Conservation (phyloP, 345 rosid species). For the Schrenkiella parvula region DNA sequence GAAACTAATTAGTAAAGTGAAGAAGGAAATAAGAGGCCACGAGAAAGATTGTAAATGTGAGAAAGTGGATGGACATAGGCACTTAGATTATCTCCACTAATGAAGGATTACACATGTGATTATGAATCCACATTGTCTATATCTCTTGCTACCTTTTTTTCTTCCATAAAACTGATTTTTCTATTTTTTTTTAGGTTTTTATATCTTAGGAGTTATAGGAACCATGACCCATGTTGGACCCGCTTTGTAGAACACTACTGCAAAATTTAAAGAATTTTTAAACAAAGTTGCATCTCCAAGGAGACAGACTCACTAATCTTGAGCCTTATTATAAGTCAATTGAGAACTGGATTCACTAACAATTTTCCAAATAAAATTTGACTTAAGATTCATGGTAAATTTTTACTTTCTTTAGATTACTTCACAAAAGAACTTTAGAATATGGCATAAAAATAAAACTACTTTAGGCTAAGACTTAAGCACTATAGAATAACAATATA, state of each 20-base stretch:
- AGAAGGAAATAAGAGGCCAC: background rate
- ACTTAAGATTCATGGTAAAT: slow-evolving; percentile 4
- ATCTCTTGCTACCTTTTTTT: slow-evolving; percentile 10
- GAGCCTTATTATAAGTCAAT: background rate
- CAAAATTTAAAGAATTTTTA: background rate
- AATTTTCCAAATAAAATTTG: background rate
- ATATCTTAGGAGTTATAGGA: background rate
- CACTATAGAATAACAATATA: background rate
- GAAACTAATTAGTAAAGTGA: background rate
- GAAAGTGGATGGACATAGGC: slow-evolving; percentile 37
- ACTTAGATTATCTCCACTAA: slow-evolving; percentile 58
- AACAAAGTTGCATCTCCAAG: slow-evolving; percentile 2
- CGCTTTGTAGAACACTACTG: background rate
- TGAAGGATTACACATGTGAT: slow-evolving; percentile 63
- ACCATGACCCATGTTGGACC: slow-evolving; percentile 18
- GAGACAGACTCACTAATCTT: slow-evolving; percentile 11
- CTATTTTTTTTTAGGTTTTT: no score
- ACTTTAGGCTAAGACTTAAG: slow-evolving; percentile 11
- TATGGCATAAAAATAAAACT: background rate
- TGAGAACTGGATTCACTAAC: slow-evolving; percentile 2
- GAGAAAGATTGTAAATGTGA: slow-evolving; percentile 15
- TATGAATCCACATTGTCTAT: slow-evolving; percentile 34
- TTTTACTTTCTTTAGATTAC: slow-evolving; percentile 10
- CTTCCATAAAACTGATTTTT: background rate
- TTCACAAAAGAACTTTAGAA: background rate